Percentiles rank a stretch among this genome's conserved stretches.
These are phyloP conservation scores for Penicillium glabrum DNA, from an alignment of 2,329 filamentous ascomycete genomes.

Conservation along the genomic window DNA sequence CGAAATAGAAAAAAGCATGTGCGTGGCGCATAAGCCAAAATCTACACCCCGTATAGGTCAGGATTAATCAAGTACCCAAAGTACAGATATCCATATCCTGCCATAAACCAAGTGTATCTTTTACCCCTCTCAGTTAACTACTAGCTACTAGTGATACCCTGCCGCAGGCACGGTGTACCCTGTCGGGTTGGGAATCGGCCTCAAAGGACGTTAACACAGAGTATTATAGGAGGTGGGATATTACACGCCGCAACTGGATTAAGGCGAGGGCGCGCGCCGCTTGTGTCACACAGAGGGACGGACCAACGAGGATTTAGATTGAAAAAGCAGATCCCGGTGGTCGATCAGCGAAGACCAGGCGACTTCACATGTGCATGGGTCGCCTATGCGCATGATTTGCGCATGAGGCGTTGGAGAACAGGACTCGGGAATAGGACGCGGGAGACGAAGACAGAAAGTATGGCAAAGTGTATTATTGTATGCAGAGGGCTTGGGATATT, in stretches of 20 bases:
- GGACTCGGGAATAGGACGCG: not conserved
- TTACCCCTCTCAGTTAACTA: not conserved
- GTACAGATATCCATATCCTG: not conserved
- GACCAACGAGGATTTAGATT: not conserved
- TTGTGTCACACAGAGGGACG: constrained; percentile 12
- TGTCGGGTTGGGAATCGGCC: constrained; percentile 11
- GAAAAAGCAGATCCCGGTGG: constrained; percentile 1
- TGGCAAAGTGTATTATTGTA: not conserved
- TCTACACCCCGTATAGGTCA: not conserved
- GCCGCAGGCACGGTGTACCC: constrained; percentile 3
- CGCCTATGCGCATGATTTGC: not conserved
- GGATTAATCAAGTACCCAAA: not conserved
- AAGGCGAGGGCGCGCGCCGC: constrained; percentile 5
- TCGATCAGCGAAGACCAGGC: not conserved
- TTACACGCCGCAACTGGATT: constrained; percentile 9
- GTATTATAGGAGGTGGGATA: constrained; percentile 12
- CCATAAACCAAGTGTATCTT: not conserved
- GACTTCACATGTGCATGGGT: constrained; percentile 10
- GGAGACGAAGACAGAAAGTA: not conserved
- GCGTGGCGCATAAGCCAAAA: not conserved
- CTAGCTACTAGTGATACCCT: constrained; percentile 1
- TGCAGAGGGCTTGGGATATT: not conserved
- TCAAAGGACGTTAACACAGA: constrained; percentile 20
- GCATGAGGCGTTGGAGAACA: constrained; percentile 8
- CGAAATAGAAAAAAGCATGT: not conserved